These are phyloP conservation scores for Maudiozyma pseudohumilis DNA, from an alignment of 805 yeast genomes.

Conservation along the genomic window DNA sequence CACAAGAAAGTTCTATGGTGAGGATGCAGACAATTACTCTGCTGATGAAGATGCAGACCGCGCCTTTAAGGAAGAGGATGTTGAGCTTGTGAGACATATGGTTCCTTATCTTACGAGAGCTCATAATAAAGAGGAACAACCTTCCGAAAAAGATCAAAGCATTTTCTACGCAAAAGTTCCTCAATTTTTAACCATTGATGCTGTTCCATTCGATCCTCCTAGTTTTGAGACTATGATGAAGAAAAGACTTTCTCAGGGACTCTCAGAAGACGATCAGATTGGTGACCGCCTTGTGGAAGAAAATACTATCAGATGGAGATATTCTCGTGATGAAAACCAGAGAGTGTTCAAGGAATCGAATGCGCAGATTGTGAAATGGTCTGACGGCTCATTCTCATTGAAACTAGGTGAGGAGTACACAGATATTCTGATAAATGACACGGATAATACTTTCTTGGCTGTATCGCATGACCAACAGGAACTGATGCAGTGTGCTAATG, in stretches of 20 bases:
- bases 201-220: slow-evolving; percentile 79
- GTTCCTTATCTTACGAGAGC: slow-evolving; percentile 36
- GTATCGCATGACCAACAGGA: slow-evolving; percentile 63
- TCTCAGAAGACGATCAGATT: slow-evolving; percentile 40
- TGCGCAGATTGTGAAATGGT: slow-evolving; percentile 87
- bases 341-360: slow-evolving; percentile 73
- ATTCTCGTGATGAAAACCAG: slow-evolving; percentile 65
- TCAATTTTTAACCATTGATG: slow-evolving; percentile 69
- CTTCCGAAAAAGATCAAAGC: slow-evolving; percentile 28
- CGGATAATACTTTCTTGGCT: slow-evolving; percentile 63
- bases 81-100: slow-evolving; percentile 34
- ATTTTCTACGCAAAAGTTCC: slow-evolving; percentile 59
- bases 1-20: slow-evolving; percentile 29
- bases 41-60: slow-evolving; percentile 27
- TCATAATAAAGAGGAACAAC: slow-evolving; percentile 21
- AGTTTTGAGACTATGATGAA: slow-evolving; percentile 43
- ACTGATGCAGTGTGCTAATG: slow-evolving; percentile 49
- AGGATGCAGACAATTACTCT: slow-evolving; percentile 18
- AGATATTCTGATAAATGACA: slow-evolving; percentile 57
- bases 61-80: slow-evolving; percentile 28
- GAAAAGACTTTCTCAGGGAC: slow-evolving; percentile 26
- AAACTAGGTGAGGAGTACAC: slow-evolving; percentile 83
- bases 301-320: slow-evolving; percentile 91
- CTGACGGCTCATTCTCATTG: slow-evolving; percentile 79
- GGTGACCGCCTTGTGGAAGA: slow-evolving; percentile 61